These are phyloP conservation scores for Rhizomucor pusillus DNA, from an alignment of 371 early-diverging fungal genomes.

Conservation along the genomic window DNA sequence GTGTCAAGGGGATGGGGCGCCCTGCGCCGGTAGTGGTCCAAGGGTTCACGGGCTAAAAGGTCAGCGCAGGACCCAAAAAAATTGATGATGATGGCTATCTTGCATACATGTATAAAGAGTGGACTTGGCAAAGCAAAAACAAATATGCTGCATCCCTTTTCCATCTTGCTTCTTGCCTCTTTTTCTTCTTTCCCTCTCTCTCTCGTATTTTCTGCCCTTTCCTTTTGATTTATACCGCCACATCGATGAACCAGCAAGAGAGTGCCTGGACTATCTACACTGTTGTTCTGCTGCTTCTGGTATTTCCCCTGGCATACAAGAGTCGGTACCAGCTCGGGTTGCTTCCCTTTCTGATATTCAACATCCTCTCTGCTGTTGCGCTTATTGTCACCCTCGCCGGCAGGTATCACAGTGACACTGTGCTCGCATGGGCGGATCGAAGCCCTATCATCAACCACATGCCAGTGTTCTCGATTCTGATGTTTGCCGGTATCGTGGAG, in stretches of 20 bases:
- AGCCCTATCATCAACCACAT: constrained; percentile 22
- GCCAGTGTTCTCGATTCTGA: constrained; percentile 23
- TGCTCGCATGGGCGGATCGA: constrained; percentile 12
- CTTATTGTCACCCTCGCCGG: constrained; percentile 11
- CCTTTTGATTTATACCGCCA: constrained; percentile 1
- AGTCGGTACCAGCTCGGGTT: constrained; percentile 22
- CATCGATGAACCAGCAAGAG: constrained; percentile 27
- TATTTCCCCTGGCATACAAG: constrained; percentile 12
- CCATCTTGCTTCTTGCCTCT: background rate
- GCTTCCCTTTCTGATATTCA: constrained; percentile 24
- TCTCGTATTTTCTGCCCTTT: constrained; percentile 2
- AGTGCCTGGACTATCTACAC: constrained; percentile 31
- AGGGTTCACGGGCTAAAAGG: no score
- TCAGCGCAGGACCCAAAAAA: no score
- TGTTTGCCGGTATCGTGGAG: constrained; percentile 25
- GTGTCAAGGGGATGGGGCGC: no score
- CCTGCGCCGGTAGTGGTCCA: no score
- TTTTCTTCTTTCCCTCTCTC: background rate
- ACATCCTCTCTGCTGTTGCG: constrained; percentile 7
- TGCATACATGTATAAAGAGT: background rate
- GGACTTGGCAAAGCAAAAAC: background rate
- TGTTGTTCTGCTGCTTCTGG: constrained; percentile 16
- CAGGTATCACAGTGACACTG: constrained; percentile 5
- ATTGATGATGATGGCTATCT: no score
- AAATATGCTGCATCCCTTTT: background rate